These are phyloP conservation scores for Hyphopichia fennica DNA, from an alignment of 1,139 yeast species.

Conservation along the genomic window DNA sequence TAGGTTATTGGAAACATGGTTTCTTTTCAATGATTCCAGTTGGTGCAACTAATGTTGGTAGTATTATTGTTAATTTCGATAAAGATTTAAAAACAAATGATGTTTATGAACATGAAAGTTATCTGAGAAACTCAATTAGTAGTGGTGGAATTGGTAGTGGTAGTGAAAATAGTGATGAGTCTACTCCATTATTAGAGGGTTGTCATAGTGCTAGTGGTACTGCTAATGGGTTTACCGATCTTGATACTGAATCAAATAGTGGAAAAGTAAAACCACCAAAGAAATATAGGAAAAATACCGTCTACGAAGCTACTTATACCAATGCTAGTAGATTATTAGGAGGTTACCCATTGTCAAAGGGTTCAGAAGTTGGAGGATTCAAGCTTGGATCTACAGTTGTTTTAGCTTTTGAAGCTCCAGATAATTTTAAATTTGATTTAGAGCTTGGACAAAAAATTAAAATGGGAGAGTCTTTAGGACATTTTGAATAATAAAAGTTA, in stretches of 20 bases:
- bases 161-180: slow-evolving; percentile 19
- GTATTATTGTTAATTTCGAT: slow-evolving; percentile 89
- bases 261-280: slow-evolving; percentile 17
- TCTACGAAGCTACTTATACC: slow-evolving; percentile 91
- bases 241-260: slow-evolving; percentile 6
- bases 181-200: slow-evolving; percentile 30
- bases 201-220: background rate
- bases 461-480: slow-evolving; percentile 83
- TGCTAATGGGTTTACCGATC: background rate
- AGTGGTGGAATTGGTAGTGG: slow-evolving; percentile 2
- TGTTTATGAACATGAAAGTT: slow-evolving; percentile 56
- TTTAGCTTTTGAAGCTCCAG: slow-evolving; percentile 93
- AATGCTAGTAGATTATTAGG: slow-evolving; percentile 78
- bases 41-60: slow-evolving; percentile 98
- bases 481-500: slow-evolving; percentile 1
- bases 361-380: slow-evolving; percentile 97
- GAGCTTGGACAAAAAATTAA: slow-evolving; percentile 73
- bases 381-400: slow-evolving; percentile 95
- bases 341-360: slow-evolving; percentile 87
- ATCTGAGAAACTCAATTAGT: slow-evolving; percentile 21
- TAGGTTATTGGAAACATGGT: slow-evolving; percentile 97
- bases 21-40: slow-evolving; percentile 99
- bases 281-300: slow-evolving; percentile 67
- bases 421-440: slow-evolving; percentile 67
- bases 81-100: slow-evolving; percentile 85